Percentiles rank a stretch among this genome's conserved stretches.
These are phyloP conservation scores for Chrysophaeum taylorii DNA, from an alignment of 352 stramenopile species.

Conservation along the genomic window DNA sequence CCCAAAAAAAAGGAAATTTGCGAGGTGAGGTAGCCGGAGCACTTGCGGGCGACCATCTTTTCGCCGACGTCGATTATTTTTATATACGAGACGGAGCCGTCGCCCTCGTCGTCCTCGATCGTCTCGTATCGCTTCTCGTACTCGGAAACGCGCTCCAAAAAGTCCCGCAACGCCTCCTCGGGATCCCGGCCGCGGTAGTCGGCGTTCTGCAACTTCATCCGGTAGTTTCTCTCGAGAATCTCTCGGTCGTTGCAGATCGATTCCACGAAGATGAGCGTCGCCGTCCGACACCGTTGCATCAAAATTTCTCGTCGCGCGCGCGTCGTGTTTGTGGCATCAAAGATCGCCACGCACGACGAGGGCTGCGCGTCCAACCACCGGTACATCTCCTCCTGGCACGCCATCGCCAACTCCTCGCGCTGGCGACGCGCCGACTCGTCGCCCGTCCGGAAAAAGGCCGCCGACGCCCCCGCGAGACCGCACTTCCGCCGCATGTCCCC, in stretches of 20 bases:
- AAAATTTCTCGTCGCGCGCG: slow-evolving; percentile 25
- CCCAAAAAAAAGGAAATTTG: slow-evolving; percentile 38
- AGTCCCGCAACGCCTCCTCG: slow-evolving; percentile 33
- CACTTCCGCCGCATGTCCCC: slow-evolving; percentile 38
- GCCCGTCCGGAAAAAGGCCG: slow-evolving; percentile 39
- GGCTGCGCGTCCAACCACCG: slow-evolving; percentile 21
- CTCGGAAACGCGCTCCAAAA: slow-evolving; percentile 36
- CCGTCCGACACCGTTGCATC: slow-evolving; percentile 14
- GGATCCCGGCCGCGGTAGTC: slow-evolving; percentile 41
- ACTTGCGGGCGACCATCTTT: slow-evolving; percentile 63
- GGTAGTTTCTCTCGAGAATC: slow-evolving; percentile 38
- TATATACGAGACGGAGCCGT: slow-evolving; percentile 68
- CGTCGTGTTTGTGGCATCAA: slow-evolving; percentile 49
- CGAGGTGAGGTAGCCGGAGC: slow-evolving; percentile 39
- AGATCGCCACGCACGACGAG: slow-evolving; percentile 32
- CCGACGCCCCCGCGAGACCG: slow-evolving; percentile 9
- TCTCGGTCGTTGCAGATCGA: slow-evolving; percentile 41
- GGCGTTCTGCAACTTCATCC: slow-evolving; percentile 44
- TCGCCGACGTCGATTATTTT: slow-evolving; percentile 82
- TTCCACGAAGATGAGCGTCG: slow-evolving; percentile 39
- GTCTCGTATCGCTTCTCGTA: slow-evolving; percentile 61
- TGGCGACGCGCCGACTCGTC: slow-evolving; percentile 22
- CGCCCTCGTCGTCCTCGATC: slow-evolving; percentile 63
- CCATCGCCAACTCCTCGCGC: slow-evolving; percentile 22
- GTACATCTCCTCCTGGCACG: slow-evolving; percentile 40